A percentile compares a stretch with the other conserved stretches of the same genome.
phyloP scores from a whole-genome alignment of 2,329 filamentous ascomycete genomes.

The Alternaria panax region DNA sequence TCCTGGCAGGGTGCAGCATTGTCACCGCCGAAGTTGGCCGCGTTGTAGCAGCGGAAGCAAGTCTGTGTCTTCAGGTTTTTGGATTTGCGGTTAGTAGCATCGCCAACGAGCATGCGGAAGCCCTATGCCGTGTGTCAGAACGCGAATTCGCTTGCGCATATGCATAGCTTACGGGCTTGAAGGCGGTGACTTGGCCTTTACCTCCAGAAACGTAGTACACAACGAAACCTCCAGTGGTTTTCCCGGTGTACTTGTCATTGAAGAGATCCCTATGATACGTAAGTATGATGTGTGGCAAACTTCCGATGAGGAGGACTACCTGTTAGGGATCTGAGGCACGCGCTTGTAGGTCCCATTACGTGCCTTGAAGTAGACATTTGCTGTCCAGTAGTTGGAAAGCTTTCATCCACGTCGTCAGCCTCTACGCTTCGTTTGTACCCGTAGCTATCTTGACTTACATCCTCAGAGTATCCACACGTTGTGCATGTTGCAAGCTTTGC shows the following conservation, averaged over 20 bases:
- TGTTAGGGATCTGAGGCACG: slow-evolving; percentile 39
- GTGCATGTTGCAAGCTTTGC: slow-evolving; percentile 49
- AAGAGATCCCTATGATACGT: slow-evolving; percentile 44
- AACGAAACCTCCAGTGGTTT: slow-evolving; percentile 52
- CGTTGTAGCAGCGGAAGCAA: slow-evolving; percentile 57
- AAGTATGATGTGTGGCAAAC: background rate
- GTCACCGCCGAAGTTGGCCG: slow-evolving; percentile 55
- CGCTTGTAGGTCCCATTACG: slow-evolving; percentile 44
- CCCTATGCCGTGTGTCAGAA: slow-evolving; percentile 34
- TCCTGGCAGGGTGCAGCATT: slow-evolving; percentile 46
- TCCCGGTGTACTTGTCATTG: slow-evolving; percentile 41
- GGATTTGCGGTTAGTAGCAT: slow-evolving; percentile 39
- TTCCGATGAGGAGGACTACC: background rate
- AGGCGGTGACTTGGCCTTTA: slow-evolving; percentile 53
- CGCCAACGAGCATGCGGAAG: slow-evolving; percentile 58
- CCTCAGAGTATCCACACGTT: slow-evolving; percentile 45
- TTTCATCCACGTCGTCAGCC: background rate
- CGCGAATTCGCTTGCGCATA: rapidly evolving
- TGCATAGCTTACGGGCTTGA: slow-evolving; percentile 37
- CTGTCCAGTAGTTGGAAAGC: slow-evolving; percentile 44
- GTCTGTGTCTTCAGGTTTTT: slow-evolving; percentile 43
- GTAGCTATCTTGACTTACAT: slow-evolving; percentile 14
- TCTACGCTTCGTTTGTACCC: background rate
- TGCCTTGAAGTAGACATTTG: slow-evolving; percentile 45
- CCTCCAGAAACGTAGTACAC: slow-evolving; percentile 58